Conservation (phyloP, 139 green algal genomes). For the Chlamydomonas applanata region DNA sequence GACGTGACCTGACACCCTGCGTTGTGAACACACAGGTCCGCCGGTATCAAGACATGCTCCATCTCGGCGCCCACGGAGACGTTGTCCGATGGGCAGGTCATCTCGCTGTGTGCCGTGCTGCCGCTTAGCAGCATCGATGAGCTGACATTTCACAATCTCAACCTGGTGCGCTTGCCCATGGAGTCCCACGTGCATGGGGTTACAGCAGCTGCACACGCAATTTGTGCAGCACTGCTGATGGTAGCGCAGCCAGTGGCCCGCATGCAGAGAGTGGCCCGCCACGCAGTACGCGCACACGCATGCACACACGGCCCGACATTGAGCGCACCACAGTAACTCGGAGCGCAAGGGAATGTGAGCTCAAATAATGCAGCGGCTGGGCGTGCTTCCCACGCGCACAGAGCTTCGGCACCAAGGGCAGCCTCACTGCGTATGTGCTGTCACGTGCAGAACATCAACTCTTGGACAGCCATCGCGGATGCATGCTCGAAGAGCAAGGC, state of each 20-base stretch:
- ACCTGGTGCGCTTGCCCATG: conserved; percentile 30
- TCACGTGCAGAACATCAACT: conserved; percentile 35
- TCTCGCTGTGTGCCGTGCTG: conserved; percentile 39
- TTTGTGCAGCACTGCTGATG: not conserved
- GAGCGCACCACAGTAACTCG: too few species aligned
- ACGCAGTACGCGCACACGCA: too few species aligned
- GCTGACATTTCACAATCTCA: conserved; percentile 32
- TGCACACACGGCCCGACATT: too few species aligned
- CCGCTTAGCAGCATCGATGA: conserved; percentile 33
- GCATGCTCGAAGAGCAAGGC: conserved; percentile 34
- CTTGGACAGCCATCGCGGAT: conserved; percentile 54
- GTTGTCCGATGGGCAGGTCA: conserved; percentile 33
- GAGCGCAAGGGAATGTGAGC: too few species aligned
- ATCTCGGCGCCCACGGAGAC: conserved; percentile 35
- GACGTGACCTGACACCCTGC: not conserved
- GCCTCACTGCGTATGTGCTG: too few species aligned
- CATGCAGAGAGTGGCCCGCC: too few species aligned
- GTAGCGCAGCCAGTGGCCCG: not conserved
- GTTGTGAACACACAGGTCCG: conserved; percentile 12
- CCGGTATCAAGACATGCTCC: conserved; percentile 23
- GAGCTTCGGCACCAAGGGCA: too few species aligned
- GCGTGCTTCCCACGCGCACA: too few species aligned
- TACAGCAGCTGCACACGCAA: conserved; percentile 1
- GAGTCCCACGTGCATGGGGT: conserved; percentile 27
- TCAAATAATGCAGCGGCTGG: too few species aligned